phyloP scores from a whole-genome alignment of 768 basidiomycete genomes.

The Lentinula lateritia region DNA sequence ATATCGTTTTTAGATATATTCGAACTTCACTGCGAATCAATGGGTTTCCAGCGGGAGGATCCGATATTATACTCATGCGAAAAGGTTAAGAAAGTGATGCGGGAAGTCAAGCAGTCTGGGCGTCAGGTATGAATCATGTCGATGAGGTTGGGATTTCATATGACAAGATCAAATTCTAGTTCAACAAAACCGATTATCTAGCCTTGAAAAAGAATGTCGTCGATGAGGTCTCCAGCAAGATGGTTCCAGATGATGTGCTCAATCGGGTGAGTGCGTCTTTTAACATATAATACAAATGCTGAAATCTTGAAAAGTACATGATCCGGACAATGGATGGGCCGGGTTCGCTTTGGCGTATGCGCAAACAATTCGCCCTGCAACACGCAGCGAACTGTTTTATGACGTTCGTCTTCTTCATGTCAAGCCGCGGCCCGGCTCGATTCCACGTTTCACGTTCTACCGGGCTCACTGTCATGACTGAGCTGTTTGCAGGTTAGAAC shows the following conservation, averaged over 20 bases:
- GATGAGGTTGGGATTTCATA: background rate
- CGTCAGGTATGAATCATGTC: constrained; percentile 31
- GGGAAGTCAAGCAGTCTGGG: constrained; percentile 48
- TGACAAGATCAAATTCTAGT: constrained; percentile 27
- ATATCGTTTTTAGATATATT: constrained; percentile 90
- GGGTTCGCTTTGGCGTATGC: constrained; percentile 90
- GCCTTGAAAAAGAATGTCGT: constrained; percentile 77
- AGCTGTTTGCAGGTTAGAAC: constrained; percentile 73
- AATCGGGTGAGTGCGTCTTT: constrained; percentile 53
- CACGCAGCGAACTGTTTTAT: constrained; percentile 87
- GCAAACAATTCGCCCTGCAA: constrained; percentile 93
- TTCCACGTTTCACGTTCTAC: constrained; percentile 89
- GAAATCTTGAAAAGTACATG: constrained; percentile 67
- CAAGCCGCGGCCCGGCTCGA: constrained; percentile 75
- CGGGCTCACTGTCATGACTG: constrained; percentile 89
- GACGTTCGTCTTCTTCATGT: constrained; percentile 82
- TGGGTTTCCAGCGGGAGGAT: constrained; percentile 78
- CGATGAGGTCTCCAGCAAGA: constrained; percentile 83
- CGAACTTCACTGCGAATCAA: constrained; percentile 78
- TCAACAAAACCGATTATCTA: constrained; percentile 59
- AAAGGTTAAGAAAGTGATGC: constrained; percentile 67
- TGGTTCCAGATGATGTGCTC: constrained; percentile 86
- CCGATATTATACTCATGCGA: constrained; percentile 83
- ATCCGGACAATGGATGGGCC: constrained; percentile 76
- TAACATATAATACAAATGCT: constrained; percentile 5